Percentiles rank a stretch among this genome's conserved stretches.
Evolutionary conservation across 352 stramenopile genomes (phyloP).

Genomic region (Phytophthora citrophthora): DNA sequence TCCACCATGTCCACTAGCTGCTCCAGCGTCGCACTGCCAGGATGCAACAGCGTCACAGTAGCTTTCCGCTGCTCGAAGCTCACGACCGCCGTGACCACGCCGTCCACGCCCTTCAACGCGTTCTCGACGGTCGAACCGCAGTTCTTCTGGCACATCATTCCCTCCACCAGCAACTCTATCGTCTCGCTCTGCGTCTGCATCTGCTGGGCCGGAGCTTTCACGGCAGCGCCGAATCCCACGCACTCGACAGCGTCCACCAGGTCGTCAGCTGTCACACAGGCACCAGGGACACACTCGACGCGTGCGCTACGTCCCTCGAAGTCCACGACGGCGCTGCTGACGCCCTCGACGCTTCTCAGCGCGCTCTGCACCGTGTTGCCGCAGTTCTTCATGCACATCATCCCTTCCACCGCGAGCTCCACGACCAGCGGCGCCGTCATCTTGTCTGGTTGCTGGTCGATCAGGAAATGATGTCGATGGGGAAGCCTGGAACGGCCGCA

Average conservation of each 20-base stretch:
- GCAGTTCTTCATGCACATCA: constrained; percentile 97
- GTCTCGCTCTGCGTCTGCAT: constrained; percentile 12
- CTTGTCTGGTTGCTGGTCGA: constrained; percentile 1
- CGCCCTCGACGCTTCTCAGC: constrained; percentile 68
- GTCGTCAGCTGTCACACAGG: constrained; percentile 43
- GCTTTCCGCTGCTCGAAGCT: constrained; percentile 76
- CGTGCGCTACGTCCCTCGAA: constrained; percentile 70
- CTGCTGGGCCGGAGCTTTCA: constrained; percentile 29
- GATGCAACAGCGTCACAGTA: constrained; percentile 55
- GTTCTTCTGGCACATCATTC: constrained; percentile 97
- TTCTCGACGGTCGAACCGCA: constrained; percentile 92
- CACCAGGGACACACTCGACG: constrained; percentile 56
- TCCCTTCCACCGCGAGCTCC: constrained; percentile 90
- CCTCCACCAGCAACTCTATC: constrained; percentile 85
- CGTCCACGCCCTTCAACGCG: constrained; percentile 77
- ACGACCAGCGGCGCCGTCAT: constrained; percentile 39
- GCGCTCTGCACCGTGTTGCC: constrained; percentile 89
- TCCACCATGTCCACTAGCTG: constrained; percentile 82
- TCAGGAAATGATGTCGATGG: constrained; percentile 19
- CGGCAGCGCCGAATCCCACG: constrained; percentile 75
- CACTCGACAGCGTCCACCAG: constrained; percentile 80
- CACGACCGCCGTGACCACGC: constrained; percentile 74
- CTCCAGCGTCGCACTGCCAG: constrained; percentile 58
- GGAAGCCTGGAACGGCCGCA: not conserved
- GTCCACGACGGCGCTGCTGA: constrained; percentile 67